Conservation (phyloP, 176 grass and related monocot species). For the Cenchrus purpureus region DNA sequence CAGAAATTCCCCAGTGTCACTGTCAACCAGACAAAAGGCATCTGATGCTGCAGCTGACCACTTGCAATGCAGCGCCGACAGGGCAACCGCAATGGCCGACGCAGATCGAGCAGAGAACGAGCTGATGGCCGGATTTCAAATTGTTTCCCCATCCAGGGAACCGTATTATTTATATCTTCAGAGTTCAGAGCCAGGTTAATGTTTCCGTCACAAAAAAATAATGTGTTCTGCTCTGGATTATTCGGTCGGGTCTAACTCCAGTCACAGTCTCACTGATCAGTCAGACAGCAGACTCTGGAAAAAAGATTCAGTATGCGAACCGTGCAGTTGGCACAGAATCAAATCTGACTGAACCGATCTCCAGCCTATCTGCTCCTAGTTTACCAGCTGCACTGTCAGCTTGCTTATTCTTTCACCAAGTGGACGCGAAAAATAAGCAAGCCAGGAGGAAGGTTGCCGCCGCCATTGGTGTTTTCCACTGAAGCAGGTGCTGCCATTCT, state of each 20-base stretch:
- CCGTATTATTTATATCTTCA: neutral
- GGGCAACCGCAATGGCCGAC: neutral
- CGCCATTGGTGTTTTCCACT: neutral
- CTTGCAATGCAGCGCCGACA: neutral
- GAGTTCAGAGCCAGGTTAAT: neutral
- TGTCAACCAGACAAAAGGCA: neutral
- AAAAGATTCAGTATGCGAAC: neutral
- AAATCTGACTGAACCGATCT: slow-evolving; percentile 8
- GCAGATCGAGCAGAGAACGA: neutral
- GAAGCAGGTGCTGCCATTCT: neutral
- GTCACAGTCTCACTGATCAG: neutral
- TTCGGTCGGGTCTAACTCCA: neutral
- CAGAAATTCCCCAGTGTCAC: neutral
- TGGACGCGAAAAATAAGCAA: neutral
- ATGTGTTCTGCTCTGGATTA: neutral
- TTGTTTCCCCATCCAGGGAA: neutral
- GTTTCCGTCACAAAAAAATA: neutral
- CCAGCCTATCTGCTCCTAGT: neutral
- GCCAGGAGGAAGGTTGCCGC: neutral
- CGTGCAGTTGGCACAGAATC: neutral
- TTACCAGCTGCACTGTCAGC: neutral
- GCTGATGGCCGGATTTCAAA: neutral
- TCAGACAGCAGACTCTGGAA: neutral
- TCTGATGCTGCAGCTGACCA: neutral
- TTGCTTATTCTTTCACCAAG: neutral